phyloP scores from a whole-genome alignment of 805 yeast species.

The Jamesozyma lodderae region DNA sequence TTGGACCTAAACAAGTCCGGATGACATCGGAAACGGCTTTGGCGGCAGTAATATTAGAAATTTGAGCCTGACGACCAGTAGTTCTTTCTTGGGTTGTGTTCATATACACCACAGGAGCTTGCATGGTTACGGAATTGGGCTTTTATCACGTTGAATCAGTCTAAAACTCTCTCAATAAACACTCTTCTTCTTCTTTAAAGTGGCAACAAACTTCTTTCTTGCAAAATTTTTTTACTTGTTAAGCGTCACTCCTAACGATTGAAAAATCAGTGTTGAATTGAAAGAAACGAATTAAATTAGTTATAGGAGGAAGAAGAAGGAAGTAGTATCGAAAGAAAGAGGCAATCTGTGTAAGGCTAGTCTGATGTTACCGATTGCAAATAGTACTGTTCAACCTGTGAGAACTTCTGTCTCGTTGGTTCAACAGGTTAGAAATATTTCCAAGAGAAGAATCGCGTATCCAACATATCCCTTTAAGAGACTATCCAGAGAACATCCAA shows the following conservation, averaged over 20 bases:
- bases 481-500: constrained; percentile 34
- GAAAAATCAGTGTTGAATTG: too few species aligned
- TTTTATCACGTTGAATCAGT: too few species aligned
- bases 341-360: too few species aligned
- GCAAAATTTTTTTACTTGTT: too few species aligned
- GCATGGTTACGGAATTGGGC: too few species aligned
- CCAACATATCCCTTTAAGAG: constrained; percentile 42
- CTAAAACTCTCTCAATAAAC: too few species aligned
- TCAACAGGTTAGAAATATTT: constrained; percentile 38
- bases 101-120: constrained; percentile 78
- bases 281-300: too few species aligned
- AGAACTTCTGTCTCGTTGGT: constrained; percentile 1
- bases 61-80: constrained; percentile 94
- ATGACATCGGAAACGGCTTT: constrained; percentile 97
- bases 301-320: too few species aligned
- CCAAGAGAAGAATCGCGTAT: constrained; percentile 45
- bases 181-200: too few species aligned
- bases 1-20: constrained; percentile 96
- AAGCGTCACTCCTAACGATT: too few species aligned
- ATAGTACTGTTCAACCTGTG: background rate
- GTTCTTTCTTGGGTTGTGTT: constrained; percentile 89
- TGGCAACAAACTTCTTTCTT: too few species aligned
- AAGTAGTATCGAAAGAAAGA: too few species aligned
- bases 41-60: constrained; percentile 97
- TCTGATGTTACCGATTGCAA: background rate